Conservation (phyloP, 257 asterid genomes). For the Rhazya stricta region DNA sequence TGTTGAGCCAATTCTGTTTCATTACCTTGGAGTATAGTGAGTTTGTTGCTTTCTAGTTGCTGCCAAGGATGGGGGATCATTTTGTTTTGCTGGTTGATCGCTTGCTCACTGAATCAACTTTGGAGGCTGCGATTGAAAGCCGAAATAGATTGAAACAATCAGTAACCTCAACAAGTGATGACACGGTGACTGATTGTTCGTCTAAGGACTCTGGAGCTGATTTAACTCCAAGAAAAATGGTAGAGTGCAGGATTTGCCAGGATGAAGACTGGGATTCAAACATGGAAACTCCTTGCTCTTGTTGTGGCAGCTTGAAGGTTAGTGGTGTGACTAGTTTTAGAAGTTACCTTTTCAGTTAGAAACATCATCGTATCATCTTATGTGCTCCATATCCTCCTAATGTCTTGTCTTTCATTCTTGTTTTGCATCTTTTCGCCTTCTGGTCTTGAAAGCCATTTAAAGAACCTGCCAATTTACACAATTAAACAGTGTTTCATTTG, state of each 20-base stretch:
- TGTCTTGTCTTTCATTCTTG: background rate
- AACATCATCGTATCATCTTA: background rate
- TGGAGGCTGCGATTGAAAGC: slow-evolving; percentile 89
- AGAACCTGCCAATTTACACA: background rate
- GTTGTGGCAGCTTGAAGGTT: slow-evolving; percentile 97
- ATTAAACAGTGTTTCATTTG: background rate
- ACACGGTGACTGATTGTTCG: slow-evolving; percentile 28
- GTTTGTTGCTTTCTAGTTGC: background rate
- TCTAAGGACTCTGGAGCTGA: slow-evolving; percentile 33
- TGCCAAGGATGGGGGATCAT: slow-evolving; percentile 81
- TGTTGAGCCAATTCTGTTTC: slow-evolving; percentile 2
- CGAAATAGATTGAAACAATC: slow-evolving; percentile 38
- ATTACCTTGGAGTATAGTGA: slow-evolving; percentile 1
- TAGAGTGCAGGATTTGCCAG: slow-evolving; percentile 95
- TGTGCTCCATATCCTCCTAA: slow-evolving; percentile 1
- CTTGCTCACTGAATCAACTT: slow-evolving; percentile 84
- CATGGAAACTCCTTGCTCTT: slow-evolving; percentile 96
- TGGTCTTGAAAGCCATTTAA: background rate
- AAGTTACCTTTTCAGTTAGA: background rate
- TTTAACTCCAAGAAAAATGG: slow-evolving; percentile 59
- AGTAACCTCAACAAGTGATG: slow-evolving; percentile 25
- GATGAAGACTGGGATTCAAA: slow-evolving; percentile 76
- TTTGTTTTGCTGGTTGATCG: slow-evolving; percentile 93
- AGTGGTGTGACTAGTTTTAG: background rate
- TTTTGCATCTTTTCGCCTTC: background rate